Evolutionary conservation across 208 protist species (phyloP), one percentile per base, ranked within the genome.

Genomic region (Trypanosoma boissoni): DNA sequence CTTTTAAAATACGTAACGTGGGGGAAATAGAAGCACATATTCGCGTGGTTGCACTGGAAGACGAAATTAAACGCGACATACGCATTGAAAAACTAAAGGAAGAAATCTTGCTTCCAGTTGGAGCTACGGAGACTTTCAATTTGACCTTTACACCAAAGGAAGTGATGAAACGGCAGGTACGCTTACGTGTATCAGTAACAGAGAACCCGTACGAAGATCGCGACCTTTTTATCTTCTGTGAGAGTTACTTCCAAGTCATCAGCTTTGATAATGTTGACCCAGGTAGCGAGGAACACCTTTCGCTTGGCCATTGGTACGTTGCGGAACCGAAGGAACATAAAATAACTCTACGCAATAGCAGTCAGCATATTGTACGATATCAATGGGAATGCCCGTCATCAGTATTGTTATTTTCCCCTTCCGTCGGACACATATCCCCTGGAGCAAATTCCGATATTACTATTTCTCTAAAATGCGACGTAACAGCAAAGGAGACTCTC

Each of bases 151-250:
- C 74, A n/a, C 88, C 88, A 5, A 76, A 67, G 0, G 49, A 64
- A 44, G 75, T 87, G 24, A 73, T 73, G 49, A 72, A 64, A 51
- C 61, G 60, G 18, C 57, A 37, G 51, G 77, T 78, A 71, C 69
- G 60, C 36, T 60, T 99, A 46, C 49, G 74, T 56, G 67, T 98
- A 18, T 37, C 65, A 3, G 76, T 98, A 4, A 58, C 53, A 5
- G 72, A 98, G 51, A 99, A 99, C 80, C 78, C 84, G 12, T 99
- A 96, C 53, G 97, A 98, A 59, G 76, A 97, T 54, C 90, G 80
- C 31, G 68, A 83, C 58, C 56, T 99, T 12, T 32, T 50, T 20
- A 52, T 98, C 8, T 21, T 74, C 20, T 91, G 76, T n/a, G 81
- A 92, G 27, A 88, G 86, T 51, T 98, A 92, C 65, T 49, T 74